Conservation (phyloP, 2,329 filamentous ascomycete genomes). For the Trichophyton schoenleinii region DNA sequence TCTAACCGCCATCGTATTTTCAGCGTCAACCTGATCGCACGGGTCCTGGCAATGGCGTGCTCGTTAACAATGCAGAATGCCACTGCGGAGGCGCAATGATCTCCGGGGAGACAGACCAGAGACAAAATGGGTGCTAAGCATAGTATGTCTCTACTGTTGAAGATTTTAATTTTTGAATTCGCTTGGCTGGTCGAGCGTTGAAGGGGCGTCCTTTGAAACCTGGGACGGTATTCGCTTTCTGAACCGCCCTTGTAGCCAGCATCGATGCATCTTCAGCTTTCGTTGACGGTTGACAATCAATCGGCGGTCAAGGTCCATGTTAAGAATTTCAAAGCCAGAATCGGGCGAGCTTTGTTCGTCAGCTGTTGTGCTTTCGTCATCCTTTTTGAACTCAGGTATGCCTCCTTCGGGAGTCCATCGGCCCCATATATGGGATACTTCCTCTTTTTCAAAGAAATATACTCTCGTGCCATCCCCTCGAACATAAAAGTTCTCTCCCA, state of each 20-base stretch:
- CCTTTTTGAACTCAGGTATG: constrained; percentile 16
- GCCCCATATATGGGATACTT: constrained; percentile 69
- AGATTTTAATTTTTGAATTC: not conserved
- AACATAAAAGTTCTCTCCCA: constrained; percentile 96
- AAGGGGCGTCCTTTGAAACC: not conserved
- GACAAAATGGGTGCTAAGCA: not conserved
- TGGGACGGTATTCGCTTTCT: constrained; percentile 19
- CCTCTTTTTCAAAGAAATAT: constrained; percentile 88
- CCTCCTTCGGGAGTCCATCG: constrained; percentile 32
- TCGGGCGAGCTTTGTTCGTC: constrained; percentile 10
- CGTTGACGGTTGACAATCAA: constrained; percentile 84
- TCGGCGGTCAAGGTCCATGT: constrained; percentile 74
- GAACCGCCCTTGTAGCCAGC: constrained; percentile 50
- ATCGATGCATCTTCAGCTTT: constrained; percentile 95
- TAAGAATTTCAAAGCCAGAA: constrained; percentile 53
- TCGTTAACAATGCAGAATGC: not conserved
- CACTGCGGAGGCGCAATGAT: not conserved
- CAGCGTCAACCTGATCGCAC: not conserved
- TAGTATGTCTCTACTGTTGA: not conserved
- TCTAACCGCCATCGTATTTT: not conserved
- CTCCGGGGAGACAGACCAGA: not conserved
- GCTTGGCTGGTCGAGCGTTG: not conserved
- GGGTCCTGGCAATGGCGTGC: not conserved
- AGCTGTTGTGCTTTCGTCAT: constrained; percentile 10
- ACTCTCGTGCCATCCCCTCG: constrained; percentile 90